These are phyloP conservation scores for Metschnikowia peoriensis DNA, from an alignment of 805 yeast species.

Conservation along the genomic window DNA sequence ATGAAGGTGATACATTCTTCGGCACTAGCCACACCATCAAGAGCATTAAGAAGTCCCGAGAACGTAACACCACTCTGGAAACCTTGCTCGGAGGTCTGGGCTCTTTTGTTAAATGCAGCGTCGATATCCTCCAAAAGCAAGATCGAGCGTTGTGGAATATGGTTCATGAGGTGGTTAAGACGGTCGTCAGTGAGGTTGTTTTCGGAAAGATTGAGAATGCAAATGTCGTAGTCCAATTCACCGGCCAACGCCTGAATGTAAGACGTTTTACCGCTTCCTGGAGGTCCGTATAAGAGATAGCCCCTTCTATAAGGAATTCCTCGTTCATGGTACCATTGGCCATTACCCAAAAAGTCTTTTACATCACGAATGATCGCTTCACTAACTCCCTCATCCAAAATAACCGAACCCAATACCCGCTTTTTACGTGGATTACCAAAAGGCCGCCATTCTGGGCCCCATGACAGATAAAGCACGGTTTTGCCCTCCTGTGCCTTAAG, in stretches of 20 bases:
- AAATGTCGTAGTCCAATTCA: slow-evolving; percentile 90
- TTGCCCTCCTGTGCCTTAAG: slow-evolving; percentile 83
- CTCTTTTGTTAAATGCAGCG: slow-evolving; percentile 87
- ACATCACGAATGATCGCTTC: slow-evolving; percentile 70
- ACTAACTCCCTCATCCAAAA: slow-evolving; percentile 73
- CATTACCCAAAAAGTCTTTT: slow-evolving; percentile 70
- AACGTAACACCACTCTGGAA: slow-evolving; percentile 89
- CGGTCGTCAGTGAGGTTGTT: slow-evolving; percentile 92
- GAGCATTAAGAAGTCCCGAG: slow-evolving; percentile 87
- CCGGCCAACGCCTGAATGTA: slow-evolving; percentile 97
- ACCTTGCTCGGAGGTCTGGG: slow-evolving; percentile 73
- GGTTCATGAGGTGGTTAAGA: slow-evolving; percentile 92
- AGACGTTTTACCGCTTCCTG: slow-evolving; percentile 96
- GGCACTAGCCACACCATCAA: slow-evolving; percentile 97
- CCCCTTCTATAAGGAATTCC: slow-evolving; percentile 99
- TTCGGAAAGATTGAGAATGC: slow-evolving; percentile 88
- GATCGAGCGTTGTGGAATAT: slow-evolving; percentile 86
- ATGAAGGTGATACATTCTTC: slow-evolving; percentile 95
- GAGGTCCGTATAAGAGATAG: slow-evolving; percentile 91
- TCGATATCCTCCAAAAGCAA: slow-evolving; percentile 89
- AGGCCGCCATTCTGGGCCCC: slow-evolving; percentile 99
- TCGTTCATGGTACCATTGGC: slow-evolving; percentile 89
- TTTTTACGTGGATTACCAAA: slow-evolving; percentile 94
- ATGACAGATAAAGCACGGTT: slow-evolving; percentile 88
- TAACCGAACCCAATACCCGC: slow-evolving; percentile 79